These are phyloP conservation scores for Fusarium albidum DNA, from an alignment of 2,329 filamentous ascomycete species.

Conservation along the genomic window DNA sequence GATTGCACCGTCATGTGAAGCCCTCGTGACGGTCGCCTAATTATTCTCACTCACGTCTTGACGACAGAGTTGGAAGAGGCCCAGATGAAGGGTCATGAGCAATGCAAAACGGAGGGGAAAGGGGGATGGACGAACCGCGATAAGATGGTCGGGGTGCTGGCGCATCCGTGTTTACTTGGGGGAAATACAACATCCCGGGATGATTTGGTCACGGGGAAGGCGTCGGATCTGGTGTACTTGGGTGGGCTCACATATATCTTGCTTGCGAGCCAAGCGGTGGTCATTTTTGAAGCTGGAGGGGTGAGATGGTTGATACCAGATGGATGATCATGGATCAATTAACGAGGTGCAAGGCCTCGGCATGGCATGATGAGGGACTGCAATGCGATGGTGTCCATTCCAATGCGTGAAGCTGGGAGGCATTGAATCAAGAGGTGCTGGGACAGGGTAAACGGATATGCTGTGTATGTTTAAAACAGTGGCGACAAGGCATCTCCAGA, in stretches of 20 bases:
- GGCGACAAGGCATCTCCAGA: not conserved
- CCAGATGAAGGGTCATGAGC: not conserved
- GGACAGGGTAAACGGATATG: not conserved
- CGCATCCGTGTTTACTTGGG: not conserved
- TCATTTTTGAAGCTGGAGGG: not conserved
- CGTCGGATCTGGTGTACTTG: conserved; percentile 24
- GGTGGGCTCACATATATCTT: conserved; percentile 14
- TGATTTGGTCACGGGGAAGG: conserved; percentile 13
- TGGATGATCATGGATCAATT: not conserved
- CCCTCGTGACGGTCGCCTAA: not conserved
- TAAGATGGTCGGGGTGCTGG: not conserved
- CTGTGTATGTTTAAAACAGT: not conserved
- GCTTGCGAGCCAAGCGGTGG: conserved; percentile 17
- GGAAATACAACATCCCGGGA: not conserved
- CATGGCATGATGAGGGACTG: too few relatives aligned
- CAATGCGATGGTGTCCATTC: too few relatives aligned
- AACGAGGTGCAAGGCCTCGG: too few relatives aligned
- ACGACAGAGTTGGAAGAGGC: conserved; percentile 10
- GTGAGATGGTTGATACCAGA: not conserved
- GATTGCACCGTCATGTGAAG: conserved; percentile 85
- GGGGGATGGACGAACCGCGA: conserved; percentile 2
- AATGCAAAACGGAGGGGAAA: not conserved
- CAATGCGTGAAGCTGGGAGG: too few relatives aligned
- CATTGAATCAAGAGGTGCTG: too few relatives aligned
- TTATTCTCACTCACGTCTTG: not conserved